A percentile compares a stretch with the other conserved stretches of the same genome.
phyloP scores from a whole-genome alignment of 139 green algal species.

The Chlamydomonas incerta region DNA sequence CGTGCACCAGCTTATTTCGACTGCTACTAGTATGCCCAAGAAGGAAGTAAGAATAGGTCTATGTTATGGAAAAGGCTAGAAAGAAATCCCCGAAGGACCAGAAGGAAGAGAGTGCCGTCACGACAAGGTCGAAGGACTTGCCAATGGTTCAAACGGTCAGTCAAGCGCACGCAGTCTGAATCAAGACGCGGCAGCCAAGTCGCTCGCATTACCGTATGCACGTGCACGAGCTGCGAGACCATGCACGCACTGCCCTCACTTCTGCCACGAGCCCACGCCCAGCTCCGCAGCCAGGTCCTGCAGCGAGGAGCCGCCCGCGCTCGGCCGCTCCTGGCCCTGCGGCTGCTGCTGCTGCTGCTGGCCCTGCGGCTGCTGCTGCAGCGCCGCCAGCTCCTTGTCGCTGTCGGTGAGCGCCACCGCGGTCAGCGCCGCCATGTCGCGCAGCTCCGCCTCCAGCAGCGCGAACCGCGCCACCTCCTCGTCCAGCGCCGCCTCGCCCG shows the following conservation, averaged over 20 bases:
- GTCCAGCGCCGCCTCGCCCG: background rate
- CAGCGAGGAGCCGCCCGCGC: background rate
- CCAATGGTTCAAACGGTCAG: too few relatives aligned
- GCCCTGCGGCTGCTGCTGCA: background rate
- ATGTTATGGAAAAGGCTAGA: too few relatives aligned
- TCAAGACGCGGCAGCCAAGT: too few relatives aligned
- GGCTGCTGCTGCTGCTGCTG: slow-evolving; percentile 8
- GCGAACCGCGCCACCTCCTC: slow-evolving; percentile 21
- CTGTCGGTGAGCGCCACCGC: background rate
- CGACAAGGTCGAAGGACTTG: too few relatives aligned
- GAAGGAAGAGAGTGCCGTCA: too few relatives aligned
- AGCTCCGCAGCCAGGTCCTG: slow-evolving; percentile 2
- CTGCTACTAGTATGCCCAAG: too few relatives aligned
- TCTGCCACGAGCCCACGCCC: background rate
- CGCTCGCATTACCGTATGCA: too few relatives aligned
- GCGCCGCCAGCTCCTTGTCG: background rate
- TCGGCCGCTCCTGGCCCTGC: background rate
- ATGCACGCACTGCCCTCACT: background rate
- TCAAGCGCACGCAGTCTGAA: too few relatives aligned
- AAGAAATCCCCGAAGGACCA: too few relatives aligned
- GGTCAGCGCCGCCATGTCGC: slow-evolving; percentile 16
- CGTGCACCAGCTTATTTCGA: too few relatives aligned
- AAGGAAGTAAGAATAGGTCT: too few relatives aligned
- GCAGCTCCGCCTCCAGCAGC: slow-evolving; percentile 42
- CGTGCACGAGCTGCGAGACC: too few relatives aligned